A percentile compares a stretch with the other conserved stretches of the same genome.
Evolutionary conservation across 2,329 filamentous ascomycete genomes (phyloP).

Genomic region (Atkinsonella texensis): DNA sequence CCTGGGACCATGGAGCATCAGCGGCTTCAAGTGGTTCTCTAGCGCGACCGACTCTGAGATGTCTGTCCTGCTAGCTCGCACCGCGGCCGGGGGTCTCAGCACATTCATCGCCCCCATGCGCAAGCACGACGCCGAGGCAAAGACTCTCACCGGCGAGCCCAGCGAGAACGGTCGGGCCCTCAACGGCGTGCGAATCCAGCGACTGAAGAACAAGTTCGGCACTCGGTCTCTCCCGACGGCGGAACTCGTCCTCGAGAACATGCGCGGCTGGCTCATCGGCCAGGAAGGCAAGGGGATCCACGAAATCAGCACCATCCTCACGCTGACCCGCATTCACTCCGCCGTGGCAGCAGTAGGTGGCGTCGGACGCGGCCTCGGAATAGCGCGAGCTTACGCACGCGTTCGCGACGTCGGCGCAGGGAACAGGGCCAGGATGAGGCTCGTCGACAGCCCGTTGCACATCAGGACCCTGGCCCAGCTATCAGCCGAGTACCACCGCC

Average conservation of each 20-base stretch:
- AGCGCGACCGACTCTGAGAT: slow-evolving; percentile 27
- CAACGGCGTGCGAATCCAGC: slow-evolving; percentile 57
- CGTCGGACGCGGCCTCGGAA: slow-evolving; percentile 42
- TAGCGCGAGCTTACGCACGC: slow-evolving; percentile 44
- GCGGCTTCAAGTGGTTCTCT: slow-evolving; percentile 52
- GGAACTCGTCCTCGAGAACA: slow-evolving; percentile 53
- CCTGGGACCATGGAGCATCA: slow-evolving; percentile 46
- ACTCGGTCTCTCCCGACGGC: slow-evolving; percentile 60
- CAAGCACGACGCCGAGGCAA: slow-evolving; percentile 23
- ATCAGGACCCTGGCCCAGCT: slow-evolving; percentile 45
- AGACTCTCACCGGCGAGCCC: slow-evolving; percentile 15
- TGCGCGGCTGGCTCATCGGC: slow-evolving; percentile 55
- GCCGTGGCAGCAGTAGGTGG: slow-evolving; percentile 39
- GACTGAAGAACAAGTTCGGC: slow-evolving; percentile 62
- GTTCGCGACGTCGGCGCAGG: slow-evolving; percentile 40
- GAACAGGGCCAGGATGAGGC: slow-evolving; percentile 29
- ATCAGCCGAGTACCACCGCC: slow-evolving; percentile 41
- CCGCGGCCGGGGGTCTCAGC: slow-evolving; percentile 34
- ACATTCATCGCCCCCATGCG: slow-evolving; percentile 55
- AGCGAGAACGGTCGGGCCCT: slow-evolving; percentile 28
- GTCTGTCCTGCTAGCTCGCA: slow-evolving; percentile 51
- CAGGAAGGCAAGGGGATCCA: slow-evolving; percentile 52
- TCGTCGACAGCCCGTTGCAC: slow-evolving; percentile 43
- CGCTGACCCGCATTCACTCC: slow-evolving; percentile 51
- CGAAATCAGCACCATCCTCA: slow-evolving; percentile 57